Evolutionary conservation across 768 basidiomycete species (phyloP), one percentile per base, ranked within the genome.

Genomic region (Termitomyces heimii): DNA sequence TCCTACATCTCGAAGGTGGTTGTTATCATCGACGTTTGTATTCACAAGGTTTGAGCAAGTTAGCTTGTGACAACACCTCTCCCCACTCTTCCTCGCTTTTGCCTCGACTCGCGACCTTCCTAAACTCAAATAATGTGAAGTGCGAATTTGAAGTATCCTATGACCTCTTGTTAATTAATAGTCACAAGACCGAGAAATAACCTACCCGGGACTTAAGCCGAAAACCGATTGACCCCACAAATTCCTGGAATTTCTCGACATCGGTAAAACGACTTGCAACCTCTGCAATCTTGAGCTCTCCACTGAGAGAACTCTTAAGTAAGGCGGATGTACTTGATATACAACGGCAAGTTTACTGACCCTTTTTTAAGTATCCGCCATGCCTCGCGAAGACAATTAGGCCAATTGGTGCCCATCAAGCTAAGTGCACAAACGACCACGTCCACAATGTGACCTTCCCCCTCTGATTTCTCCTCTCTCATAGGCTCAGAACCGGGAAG

Each of bases 341-440:
- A 48, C 28, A 16, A 35, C 26, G 22, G 9, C 20, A 37, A 55
- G 55, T 8, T 10, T 29, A 57, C 45, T 34, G 64, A 96, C 96
- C 82, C 82, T n/a, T 81, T 71, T 69, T 85, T 89, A 39, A 98
- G 75, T 40, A 98, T 82, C 62, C 97, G 78, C 84, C 92, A 91
- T 8, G 91, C 89, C 69, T 99, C 95, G 28, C 88, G 79, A 28
- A 98, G 80, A 64, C 92, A 92, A 45, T 78, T 79, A n/a, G 91
- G 82, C 97, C 97, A 99, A 67, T 99, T 98, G 16, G 86, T 89
- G 32, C 92, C 90, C 97, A 99, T 99, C 60, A 99, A 77, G 66
- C 95, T 98, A 62, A 99, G 78, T 24, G 95, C 92, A 68, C 94
- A 98, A 24, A 98, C 87, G 7, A 85, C 94, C 6, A 93, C 86